Base-by-base conservation (phyloP, 2,329 filamentous ascomycete species). In the Pseudogymnoascus sp. region DNA sequence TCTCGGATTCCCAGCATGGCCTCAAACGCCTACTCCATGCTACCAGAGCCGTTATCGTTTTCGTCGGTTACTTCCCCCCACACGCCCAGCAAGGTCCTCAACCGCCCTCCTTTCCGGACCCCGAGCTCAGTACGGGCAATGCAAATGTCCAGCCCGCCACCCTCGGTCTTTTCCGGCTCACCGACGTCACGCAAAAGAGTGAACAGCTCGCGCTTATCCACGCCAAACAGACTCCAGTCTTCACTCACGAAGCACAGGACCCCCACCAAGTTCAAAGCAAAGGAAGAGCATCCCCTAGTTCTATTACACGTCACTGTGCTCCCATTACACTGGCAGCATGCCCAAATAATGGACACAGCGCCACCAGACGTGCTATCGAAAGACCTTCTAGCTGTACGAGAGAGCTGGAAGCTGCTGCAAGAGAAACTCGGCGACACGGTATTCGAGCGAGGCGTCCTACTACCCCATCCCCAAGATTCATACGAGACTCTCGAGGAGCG, bases 401-500 rank as follows among this genome's bases (percentile, higher is more conserved):
- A 86, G 67, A 84, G 85, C 34, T 90, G 86, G 83, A 82, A 83
- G 54, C 78, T 88, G 65, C 78, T 93, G 2, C 85, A 87, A 68
- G 86, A 90, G 62, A 87, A 89, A 65, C 79, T 90, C 3, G 85
- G 85, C 1, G 89, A 92, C 61, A 90, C 89, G 0, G 85, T 92
- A 10, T 81, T 90, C 67, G 83, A 90, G 71, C 83, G 90, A 21
- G 90, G 89, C 2, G 81, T 95, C 36, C 78, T 95, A 48, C 81
- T 95, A 6, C 85, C 89, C 1, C 91, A 95, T 72, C 90, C 90
- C 1, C 85, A 90, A 69, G 88, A 88, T 64, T 90, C 93, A 73
- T 93, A 90, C 71, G 90, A 93, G 74, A 77, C 91, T 64, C 81
- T 95, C 0, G 89, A 93, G 75, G 90, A 93, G 76, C 81, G 90